Conservation (phyloP, 805 yeast species). For the Barnettozyma sucrosica region DNA sequence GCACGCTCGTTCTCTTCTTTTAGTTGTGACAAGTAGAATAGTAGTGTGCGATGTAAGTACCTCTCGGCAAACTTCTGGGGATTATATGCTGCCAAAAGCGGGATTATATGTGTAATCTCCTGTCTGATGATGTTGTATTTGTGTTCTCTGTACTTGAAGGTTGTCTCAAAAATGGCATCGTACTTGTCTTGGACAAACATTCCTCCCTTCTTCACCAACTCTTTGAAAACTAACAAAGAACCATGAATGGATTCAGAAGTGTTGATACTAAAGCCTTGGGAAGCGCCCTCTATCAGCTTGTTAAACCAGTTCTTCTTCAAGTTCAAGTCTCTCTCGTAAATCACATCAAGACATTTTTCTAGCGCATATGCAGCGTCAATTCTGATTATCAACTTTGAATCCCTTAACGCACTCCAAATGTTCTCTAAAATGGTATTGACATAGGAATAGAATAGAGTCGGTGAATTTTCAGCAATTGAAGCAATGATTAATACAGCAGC, state of each 20-base stretch:
- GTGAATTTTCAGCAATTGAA: conserved; percentile 81
- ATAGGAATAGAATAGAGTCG: conserved; percentile 73
- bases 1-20: conserved; percentile 73
- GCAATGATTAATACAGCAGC: conserved; percentile 83
- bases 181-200: conserved; percentile 65
- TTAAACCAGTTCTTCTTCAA: conserved; percentile 72
- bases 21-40: conserved; percentile 71
- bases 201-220: conserved; percentile 66
- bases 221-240: conserved; percentile 74
- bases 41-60: conserved; percentile 73
- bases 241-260: conserved; percentile 80
- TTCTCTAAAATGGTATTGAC: conserved; percentile 73
- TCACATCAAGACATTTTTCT: conserved; percentile 69
- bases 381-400: conserved; percentile 67
- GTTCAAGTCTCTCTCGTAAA: conserved; percentile 70
- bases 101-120: conserved; percentile 80
- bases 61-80: conserved; percentile 69
- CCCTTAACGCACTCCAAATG: conserved; percentile 84
- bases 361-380: conserved; percentile 80
- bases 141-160: conserved; percentile 71
- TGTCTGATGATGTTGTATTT: conserved; percentile 69
- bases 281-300: conserved; percentile 62
- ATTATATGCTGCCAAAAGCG: conserved; percentile 75
- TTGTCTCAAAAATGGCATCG: conserved; percentile 70
- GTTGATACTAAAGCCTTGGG: conserved; percentile 46